phyloP scores from a whole-genome alignment of 495 filamentous ascomycete species.

The Parachaetomium inaequale region DNA sequence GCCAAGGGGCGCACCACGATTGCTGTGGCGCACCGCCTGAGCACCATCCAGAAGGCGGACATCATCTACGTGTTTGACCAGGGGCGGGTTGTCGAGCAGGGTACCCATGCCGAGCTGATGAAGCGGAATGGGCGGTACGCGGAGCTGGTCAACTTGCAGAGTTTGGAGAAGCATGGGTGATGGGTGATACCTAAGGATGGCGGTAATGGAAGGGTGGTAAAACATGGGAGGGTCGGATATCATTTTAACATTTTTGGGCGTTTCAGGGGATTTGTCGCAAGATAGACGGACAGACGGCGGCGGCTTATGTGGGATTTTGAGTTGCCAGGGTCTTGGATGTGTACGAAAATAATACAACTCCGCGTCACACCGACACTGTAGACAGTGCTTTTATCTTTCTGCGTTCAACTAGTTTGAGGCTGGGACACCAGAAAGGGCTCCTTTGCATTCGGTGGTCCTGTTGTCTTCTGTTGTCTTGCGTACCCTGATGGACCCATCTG shows the following conservation, averaged over 20 bases:
- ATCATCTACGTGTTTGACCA: slow-evolving; percentile 57
- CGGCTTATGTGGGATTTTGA: no score
- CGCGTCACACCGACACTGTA: no score
- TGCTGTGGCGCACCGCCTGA: slow-evolving; percentile 66
- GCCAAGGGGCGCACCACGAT: slow-evolving; percentile 65
- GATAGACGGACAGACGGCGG: background rate
- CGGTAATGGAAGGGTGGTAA: no score
- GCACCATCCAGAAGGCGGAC: slow-evolving; percentile 58
- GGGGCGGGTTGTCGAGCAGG: slow-evolving; percentile 54
- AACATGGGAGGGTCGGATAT: background rate
- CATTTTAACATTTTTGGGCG: background rate
- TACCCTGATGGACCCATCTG: no score
- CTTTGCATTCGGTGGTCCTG: no score
- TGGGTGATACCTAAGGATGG: no score
- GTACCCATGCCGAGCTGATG: slow-evolving; percentile 53
- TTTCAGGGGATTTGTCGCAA: background rate
- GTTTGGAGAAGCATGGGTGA: slow-evolving; percentile 55
- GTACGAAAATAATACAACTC: no score
- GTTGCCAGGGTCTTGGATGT: no score
- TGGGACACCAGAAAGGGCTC: no score
- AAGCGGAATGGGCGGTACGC: slow-evolving; percentile 51
- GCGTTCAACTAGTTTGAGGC: no score
- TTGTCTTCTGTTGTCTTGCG: no score
- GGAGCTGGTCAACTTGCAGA: slow-evolving; percentile 64
- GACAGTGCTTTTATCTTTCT: no score